Conservation (phyloP, 345 rosid genomes). For the Linum lewisii region DNA sequence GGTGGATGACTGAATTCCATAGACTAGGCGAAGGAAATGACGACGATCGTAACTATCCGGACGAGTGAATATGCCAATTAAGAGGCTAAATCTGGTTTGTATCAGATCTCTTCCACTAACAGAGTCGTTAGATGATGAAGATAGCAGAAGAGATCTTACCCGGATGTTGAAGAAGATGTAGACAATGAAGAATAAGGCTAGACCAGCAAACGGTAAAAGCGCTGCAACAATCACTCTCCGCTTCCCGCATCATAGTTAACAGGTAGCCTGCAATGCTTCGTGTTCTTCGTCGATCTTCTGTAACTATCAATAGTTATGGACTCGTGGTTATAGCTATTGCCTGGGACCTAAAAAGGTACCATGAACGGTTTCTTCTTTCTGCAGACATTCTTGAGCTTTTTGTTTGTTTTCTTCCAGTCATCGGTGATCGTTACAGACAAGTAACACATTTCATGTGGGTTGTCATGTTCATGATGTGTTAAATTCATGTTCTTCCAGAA, state of each 20-base stretch:
- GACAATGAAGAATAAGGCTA: conserved; percentile 15
- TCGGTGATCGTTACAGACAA: background rate
- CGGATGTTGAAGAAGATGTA: conserved; percentile 11
- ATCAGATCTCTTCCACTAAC: background rate
- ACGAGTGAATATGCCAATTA: conserved; percentile 29
- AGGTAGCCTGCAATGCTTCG: background rate
- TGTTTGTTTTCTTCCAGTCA: no score
- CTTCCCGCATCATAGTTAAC: conserved; percentile 12
- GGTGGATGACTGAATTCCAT: conserved; percentile 23
- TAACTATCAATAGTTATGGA: background rate
- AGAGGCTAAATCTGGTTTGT: conserved; percentile 20
- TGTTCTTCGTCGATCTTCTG: background rate
- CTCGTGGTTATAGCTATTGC: background rate
- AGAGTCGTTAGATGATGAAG: conserved; percentile 8
- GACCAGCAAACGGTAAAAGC: conserved; percentile 2
- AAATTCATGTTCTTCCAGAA: background rate
- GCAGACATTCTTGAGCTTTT: no score
- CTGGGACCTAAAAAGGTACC: background rate
- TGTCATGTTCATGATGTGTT: background rate
- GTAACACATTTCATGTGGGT: background rate
- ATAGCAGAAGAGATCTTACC: conserved; percentile 4
- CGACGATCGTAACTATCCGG: conserved; percentile 23
- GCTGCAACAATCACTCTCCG: conserved; percentile 9
- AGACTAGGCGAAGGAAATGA: conserved; percentile 33
- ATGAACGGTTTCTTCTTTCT: no score